phyloP scores from a whole-genome alignment of 2,329 filamentous ascomycete species.

The Purpureocillium takamizusanense region DNA sequence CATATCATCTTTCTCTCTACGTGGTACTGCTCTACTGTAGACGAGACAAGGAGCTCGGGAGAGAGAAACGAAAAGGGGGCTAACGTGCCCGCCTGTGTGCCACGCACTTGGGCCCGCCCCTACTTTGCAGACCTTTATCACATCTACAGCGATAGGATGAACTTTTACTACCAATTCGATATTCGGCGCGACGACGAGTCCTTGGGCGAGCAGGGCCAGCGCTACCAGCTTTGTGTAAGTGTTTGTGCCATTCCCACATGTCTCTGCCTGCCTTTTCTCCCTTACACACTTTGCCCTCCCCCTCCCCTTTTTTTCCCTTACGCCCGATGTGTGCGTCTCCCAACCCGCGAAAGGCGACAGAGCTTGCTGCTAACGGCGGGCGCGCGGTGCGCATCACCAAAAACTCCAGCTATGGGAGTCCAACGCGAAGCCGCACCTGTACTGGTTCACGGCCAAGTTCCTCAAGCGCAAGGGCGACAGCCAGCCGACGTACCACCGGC shows the following conservation, averaged over 20 bases:
- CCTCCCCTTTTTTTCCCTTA: not conserved
- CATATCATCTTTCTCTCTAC: no score
- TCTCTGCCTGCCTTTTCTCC: no score
- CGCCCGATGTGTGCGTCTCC: no score
- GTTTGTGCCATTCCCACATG: no score
- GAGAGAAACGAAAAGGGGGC: no score
- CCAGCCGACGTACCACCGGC: conserved; percentile 26
- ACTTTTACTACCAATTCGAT: conserved; percentile 55
- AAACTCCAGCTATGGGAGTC: conserved; percentile 69
- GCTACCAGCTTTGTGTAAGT: conserved; percentile 50
- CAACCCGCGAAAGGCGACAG: no score
- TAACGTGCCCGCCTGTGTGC: not conserved
- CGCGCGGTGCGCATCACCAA: no score
- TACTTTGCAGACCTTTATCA: conserved; percentile 45
- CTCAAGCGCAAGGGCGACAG: conserved; percentile 30
- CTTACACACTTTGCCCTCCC: no score
- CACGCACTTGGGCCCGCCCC: no score
- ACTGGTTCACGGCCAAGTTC: conserved; percentile 48
- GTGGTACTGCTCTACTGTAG: no score
- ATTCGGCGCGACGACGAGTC: conserved; percentile 44
- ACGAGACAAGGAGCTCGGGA: no score
- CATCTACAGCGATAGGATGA: conserved; percentile 52
- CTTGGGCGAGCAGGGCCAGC: conserved; percentile 42
- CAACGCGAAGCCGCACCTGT: conserved; percentile 46
- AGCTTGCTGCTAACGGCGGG: not conserved